Evolutionary conservation across 1,284 basidiomycete genomes (phyloP).

Genomic region (Athelia psychrophila): DNA sequence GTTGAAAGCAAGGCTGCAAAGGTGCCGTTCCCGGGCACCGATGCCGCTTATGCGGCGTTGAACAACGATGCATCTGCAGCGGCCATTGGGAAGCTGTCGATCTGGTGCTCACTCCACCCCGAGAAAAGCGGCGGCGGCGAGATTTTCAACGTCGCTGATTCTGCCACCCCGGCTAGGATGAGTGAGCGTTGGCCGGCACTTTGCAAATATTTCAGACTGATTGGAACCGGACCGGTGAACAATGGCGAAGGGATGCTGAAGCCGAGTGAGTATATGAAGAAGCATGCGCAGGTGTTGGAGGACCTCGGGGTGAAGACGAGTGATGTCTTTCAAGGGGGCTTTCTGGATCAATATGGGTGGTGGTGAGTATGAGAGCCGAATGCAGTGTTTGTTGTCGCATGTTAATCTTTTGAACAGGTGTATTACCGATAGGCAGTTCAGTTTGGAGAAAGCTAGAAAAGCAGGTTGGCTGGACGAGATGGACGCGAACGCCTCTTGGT

Average conservation of each 20-base stretch:
- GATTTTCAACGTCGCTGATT: slow-evolving; percentile 15
- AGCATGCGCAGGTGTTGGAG: slow-evolving; percentile 10
- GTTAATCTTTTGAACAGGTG: too few relatives aligned
- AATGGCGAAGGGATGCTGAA: slow-evolving; percentile 1
- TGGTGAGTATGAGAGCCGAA: slow-evolving; percentile 2
- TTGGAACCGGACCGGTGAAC: slow-evolving; percentile 9
- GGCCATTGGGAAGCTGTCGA: slow-evolving; percentile 12
- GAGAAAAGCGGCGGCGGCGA: slow-evolving; percentile 10
- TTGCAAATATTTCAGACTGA: slow-evolving; percentile 12
- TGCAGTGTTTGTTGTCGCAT: too few relatives aligned
- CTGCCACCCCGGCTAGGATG: slow-evolving; percentile 9
- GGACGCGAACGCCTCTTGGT: slow-evolving; percentile 12
- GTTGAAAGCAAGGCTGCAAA: slow-evolving; percentile 14
- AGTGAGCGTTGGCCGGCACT: slow-evolving; percentile 13
- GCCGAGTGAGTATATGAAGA: slow-evolving; percentile 11
- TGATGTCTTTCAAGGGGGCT: slow-evolving; percentile 8
- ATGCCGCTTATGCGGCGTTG: slow-evolving; percentile 8
- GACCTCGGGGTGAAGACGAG: slow-evolving; percentile 9
- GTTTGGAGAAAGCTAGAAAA: slow-evolving; percentile 13
- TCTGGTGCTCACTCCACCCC: slow-evolving; percentile 14
- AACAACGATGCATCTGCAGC: slow-evolving; percentile 14
- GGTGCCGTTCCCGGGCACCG: slow-evolving; percentile 13
- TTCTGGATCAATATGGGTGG: slow-evolving; percentile 9
- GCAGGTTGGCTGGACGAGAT: slow-evolving; percentile 11
- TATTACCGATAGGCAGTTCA: slow-evolving; percentile 10